phyloP scores from a whole-genome alignment of 805 yeast genomes.

The Suhomyces tanzawaensis region DNA sequence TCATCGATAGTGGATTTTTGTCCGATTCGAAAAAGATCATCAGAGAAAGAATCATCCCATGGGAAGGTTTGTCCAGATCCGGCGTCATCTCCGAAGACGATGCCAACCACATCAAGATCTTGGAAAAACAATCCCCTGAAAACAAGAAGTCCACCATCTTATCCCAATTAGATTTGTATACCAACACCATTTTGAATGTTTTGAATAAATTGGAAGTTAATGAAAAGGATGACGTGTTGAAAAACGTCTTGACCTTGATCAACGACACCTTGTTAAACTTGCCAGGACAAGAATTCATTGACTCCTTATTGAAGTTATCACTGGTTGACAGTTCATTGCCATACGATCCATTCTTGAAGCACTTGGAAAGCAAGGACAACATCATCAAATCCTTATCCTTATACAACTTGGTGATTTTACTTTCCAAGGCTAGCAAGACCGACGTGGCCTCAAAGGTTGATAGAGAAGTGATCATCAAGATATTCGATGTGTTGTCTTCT shows the following conservation, averaged over 20 bases:
- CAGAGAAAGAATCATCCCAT: conserved; percentile 78
- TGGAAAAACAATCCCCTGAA: conserved; percentile 48
- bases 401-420: conserved; percentile 51
- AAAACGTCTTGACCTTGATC: conserved; percentile 59
- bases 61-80: conserved; percentile 87
- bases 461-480: conserved; percentile 37
- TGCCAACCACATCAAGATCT: conserved; percentile 56
- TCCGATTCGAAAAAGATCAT: conserved; percentile 64
- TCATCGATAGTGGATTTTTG: conserved; percentile 64
- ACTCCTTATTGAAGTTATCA: conserved; percentile 43
- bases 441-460: conserved; percentile 21
- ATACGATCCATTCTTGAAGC: conserved; percentile 50
- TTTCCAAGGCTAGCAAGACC: conserved; percentile 27
- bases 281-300: conserved; percentile 31
- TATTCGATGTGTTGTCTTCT: conserved; percentile 38
- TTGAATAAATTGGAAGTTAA: conserved; percentile 45
- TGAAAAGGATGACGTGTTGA: conserved; percentile 61
- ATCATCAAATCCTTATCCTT: conserved; percentile 55
- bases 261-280: conserved; percentile 52
- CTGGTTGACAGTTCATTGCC: conserved; percentile 47
- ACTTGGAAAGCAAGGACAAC: conserved; percentile 55
- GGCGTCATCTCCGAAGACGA: conserved; percentile 64
- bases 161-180: conserved; percentile 48
- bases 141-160: conserved; percentile 42
- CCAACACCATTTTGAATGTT: conserved; percentile 52